phyloP scores from a whole-genome alignment of 2,329 filamentous ascomycete genomes.

The Zymoseptoria tritici region DNA sequence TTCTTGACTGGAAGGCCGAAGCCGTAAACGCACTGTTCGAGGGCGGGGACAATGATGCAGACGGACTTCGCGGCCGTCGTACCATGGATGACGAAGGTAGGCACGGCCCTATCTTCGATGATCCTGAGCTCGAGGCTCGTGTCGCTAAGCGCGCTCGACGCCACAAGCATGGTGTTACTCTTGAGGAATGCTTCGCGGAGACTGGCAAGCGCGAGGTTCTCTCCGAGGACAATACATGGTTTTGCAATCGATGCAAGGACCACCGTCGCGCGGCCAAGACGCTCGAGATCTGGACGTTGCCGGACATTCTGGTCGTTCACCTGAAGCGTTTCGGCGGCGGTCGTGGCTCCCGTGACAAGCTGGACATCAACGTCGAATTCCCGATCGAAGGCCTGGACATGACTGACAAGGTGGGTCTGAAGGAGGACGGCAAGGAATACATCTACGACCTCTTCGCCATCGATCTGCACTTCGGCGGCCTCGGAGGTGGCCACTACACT shows the following conservation, averaged over 20 bases:
- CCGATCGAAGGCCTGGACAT: constrained; percentile 83
- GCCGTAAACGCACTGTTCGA: constrained; percentile 66
- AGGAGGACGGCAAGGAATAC: constrained; percentile 71
- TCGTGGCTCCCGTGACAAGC: constrained; percentile 76
- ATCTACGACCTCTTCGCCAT: constrained; percentile 92
- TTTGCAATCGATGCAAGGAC: constrained; percentile 92
- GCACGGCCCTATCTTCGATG: constrained; percentile 46
- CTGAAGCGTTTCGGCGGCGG: constrained; percentile 90
- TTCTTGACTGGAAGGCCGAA: constrained; percentile 75
- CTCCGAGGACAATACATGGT: constrained; percentile 95
- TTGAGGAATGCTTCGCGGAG: constrained; percentile 88
- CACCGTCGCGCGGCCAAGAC: constrained; percentile 90
- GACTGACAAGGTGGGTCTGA: constrained; percentile 67
- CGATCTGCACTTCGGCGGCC: constrained; percentile 88
- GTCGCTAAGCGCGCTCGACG: constrained; percentile 58
- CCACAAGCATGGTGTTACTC: constrained; percentile 66
- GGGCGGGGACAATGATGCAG: constrained; percentile 33
- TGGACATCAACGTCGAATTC: constrained; percentile 86
- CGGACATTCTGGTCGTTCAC: constrained; percentile 90
- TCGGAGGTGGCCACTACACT: constrained; percentile 94
- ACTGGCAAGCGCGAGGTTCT: constrained; percentile 91
- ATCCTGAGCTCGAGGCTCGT: constrained; percentile 56
- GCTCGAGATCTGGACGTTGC: constrained; percentile 92
- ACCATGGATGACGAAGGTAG: constrained; percentile 48
- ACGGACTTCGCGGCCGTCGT: constrained; percentile 51